Evolutionary conservation across 2,329 filamentous ascomycete species (phyloP).

Genomic region (Epichloe baconii): DNA sequence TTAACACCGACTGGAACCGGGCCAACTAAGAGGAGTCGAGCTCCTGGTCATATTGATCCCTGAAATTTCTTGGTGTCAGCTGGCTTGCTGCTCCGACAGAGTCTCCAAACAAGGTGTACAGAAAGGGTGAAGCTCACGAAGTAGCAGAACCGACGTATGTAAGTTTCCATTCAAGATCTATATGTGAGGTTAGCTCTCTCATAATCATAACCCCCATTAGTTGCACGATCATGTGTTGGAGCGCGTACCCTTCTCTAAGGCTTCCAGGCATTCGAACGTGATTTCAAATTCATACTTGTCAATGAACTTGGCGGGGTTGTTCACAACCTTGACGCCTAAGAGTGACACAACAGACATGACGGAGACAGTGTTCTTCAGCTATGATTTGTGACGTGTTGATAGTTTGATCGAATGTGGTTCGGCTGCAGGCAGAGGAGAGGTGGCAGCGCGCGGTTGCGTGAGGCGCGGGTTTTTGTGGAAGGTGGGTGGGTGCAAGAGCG

Average conservation of each 20-base stretch:
- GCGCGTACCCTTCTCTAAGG: constrained; percentile 70
- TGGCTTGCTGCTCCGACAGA: not conserved
- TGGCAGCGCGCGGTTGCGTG: not conserved
- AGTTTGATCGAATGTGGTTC: not conserved
- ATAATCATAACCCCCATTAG: not conserved
- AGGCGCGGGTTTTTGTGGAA: not conserved
- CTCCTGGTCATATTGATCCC: constrained; percentile 94
- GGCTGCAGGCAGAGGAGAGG: not conserved
- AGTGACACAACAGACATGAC: constrained; percentile 91
- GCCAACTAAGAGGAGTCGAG: constrained; percentile 94
- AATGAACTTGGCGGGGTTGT: constrained; percentile 92
- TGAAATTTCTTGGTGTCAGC: constrained; percentile 22
- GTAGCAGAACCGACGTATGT: constrained; percentile 98
- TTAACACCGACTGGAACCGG: constrained; percentile 97
- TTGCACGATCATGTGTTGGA: not conserved
- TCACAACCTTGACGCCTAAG: constrained; percentile 86
- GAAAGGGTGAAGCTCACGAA: constrained; percentile 49
- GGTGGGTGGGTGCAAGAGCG: constrained; percentile 3
- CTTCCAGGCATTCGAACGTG: constrained; percentile 94
- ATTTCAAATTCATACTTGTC: constrained; percentile 96
- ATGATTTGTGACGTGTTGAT: not conserved
- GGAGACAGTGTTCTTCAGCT: constrained; percentile 1
- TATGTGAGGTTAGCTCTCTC: not conserved
- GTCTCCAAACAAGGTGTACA: constrained; percentile 7
- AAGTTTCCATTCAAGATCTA: constrained; percentile 98